phyloP scores from a whole-genome alignment of 2,329 filamentous ascomycete genomes.

The Akanthomyces lecanii region DNA sequence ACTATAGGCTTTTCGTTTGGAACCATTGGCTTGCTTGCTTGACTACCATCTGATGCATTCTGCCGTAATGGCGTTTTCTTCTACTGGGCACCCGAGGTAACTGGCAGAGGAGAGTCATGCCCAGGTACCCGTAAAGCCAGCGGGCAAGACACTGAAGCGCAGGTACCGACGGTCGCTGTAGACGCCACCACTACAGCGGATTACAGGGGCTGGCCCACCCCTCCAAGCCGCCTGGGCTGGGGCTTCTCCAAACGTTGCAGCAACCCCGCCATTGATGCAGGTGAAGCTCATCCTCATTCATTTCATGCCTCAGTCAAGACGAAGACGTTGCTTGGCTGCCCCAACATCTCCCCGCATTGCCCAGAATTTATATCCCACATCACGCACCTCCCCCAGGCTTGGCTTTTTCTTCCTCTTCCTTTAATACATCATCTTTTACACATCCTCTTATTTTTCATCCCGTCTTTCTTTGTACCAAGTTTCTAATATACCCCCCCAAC shows the following conservation, averaged over 20 bases:
- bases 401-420: neutral
- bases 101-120: too few relatives aligned
- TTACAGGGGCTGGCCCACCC: neutral
- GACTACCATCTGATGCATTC: neutral
- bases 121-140: too few relatives aligned
- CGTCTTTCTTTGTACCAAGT: neutral
- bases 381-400: slow-evolving; percentile 12
- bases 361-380: slow-evolving; percentile 9
- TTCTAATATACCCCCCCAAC: neutral
- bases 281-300: too few relatives aligned
- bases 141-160: neutral
- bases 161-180: neutral
- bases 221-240: neutral
- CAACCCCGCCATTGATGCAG: slow-evolving; percentile 4
- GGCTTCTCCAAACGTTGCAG: slow-evolving; percentile 13
- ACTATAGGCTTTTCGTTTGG: neutral
- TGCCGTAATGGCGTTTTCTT: neutral
- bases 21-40: neutral
- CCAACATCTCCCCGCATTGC: slow-evolving; percentile 9
- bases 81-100: neutral
- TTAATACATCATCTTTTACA: neutral
- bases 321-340: neutral
- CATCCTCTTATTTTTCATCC: neutral
- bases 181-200: neutral
- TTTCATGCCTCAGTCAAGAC: neutral